Conservation (phyloP, 768 basidiomycete species). For the Trametes cubensis region DNA sequence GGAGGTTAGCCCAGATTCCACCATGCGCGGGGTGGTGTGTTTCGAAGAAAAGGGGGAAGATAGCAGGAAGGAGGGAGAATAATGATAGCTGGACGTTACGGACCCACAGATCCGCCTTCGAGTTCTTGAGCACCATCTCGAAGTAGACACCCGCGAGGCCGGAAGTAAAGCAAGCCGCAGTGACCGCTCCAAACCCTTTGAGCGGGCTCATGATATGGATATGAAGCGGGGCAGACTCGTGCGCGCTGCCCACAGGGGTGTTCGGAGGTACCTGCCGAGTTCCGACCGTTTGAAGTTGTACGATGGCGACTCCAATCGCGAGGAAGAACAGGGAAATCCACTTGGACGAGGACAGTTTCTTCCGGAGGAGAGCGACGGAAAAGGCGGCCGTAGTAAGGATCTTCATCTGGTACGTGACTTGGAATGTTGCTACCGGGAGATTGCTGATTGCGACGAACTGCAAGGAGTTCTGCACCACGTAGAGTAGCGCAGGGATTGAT, state of each 20-base stretch:
- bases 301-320: conserved; percentile 86
- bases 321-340: conserved; percentile 87
- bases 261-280: conserved; percentile 33
- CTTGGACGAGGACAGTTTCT: conserved; percentile 69
- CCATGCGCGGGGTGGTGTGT: conserved; percentile 33
- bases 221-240: conserved; percentile 8
- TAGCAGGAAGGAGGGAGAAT: conserved; percentile 89
- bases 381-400: conserved; percentile 92
- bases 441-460: conserved; percentile 95
- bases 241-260: conserved; percentile 64
- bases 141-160: conserved; percentile 98
- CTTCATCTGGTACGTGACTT: conserved; percentile 97
- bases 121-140: conserved; percentile 94
- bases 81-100: conserved; percentile 95
- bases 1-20: conserved; percentile 48
- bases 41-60: conserved; percentile 71
- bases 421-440: conserved; percentile 93
- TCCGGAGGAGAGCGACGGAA: conserved; percentile 80
- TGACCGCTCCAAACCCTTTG: conserved; percentile 89
- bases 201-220: conserved; percentile 71
- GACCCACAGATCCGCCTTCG: conserved; percentile 90
- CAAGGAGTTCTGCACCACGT: conserved; percentile 93
- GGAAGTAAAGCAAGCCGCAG: conserved; percentile 90
- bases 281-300: conserved; percentile 49
- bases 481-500: conserved; percentile 94